Conservation (phyloP, 306 rosid species). For the Corylus avellana region DNA sequence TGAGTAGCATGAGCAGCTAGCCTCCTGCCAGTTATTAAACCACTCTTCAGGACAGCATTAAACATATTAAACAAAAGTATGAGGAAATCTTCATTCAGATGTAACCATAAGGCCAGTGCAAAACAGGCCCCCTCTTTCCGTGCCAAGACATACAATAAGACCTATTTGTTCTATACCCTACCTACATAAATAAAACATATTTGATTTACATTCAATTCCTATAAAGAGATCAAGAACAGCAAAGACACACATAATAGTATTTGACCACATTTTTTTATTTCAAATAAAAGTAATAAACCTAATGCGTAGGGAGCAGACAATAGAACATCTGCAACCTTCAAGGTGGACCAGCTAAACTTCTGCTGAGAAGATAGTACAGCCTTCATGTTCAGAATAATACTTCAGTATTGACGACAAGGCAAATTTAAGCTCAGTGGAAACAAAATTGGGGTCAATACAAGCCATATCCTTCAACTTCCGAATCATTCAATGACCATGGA, state of each 20-base stretch:
- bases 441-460: neutral
- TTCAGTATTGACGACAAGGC: neutral
- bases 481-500: too few relatives aligned
- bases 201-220: neutral
- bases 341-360: neutral
- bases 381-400: neutral
- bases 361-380: neutral
- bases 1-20: slow-evolving; percentile 79
- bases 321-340: slow-evolving; percentile 11
- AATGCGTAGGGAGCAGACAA: neutral
- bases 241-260: neutral
- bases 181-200: too few relatives aligned
- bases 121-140: neutral
- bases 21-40: slow-evolving; percentile 50
- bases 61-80: neutral
- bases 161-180: neutral
- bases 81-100: too few relatives aligned
- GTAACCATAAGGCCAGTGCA: neutral
- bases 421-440: neutral
- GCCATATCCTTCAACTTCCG: neutral
- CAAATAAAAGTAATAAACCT: neutral
- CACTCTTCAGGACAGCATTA: slow-evolving; percentile 5
- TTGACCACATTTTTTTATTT: neutral
- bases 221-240: neutral
- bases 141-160: neutral